A percentile compares a stretch with the other conserved stretches of the same genome.
Conservation (phyloP, 176 grass and related monocot genomes). For the Eleusine indica region DNA sequence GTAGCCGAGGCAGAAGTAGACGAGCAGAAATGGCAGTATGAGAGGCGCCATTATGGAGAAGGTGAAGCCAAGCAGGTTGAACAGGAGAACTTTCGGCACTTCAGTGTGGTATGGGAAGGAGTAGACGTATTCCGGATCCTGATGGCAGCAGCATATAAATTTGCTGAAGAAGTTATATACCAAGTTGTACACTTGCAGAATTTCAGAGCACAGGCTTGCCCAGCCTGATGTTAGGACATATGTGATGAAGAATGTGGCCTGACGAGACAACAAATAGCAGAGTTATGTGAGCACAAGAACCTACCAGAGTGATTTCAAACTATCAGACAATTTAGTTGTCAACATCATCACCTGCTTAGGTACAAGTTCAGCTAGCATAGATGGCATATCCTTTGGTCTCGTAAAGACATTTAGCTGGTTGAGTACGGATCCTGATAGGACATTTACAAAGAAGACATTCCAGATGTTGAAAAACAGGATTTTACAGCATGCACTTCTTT, state of each 20-base stretch:
- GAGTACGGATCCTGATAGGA: conserved; percentile 79
- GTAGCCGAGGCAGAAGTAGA: conserved; percentile 91
- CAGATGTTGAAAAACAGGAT: conserved; percentile 79
- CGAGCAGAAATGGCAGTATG: conserved; percentile 87
- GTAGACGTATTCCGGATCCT: conserved; percentile 63
- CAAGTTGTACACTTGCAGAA: conserved; percentile 79
- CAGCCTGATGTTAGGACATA: conserved; percentile 92
- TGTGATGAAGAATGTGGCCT: conserved; percentile 99
- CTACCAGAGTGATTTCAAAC: not conserved
- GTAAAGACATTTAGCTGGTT: conserved; percentile 71
- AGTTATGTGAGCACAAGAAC: not conserved
- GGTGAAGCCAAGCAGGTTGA: conserved; percentile 79
- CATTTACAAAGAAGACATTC: conserved; percentile 97
- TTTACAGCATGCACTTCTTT: conserved; percentile 87
- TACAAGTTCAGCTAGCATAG: conserved; percentile 80
- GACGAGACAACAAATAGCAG: conserved; percentile 12
- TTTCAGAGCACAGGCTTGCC: conserved; percentile 87
- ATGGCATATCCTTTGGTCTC: conserved; percentile 76
- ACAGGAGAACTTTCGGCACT: conserved; percentile 82
- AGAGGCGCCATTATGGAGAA: conserved; percentile 94
- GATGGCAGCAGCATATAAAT: conserved; percentile 52
- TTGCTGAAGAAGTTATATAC: conserved; percentile 70
- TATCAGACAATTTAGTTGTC: not conserved
- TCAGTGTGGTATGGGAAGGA: conserved; percentile 96
- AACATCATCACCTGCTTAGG: conserved; percentile 76